Evolutionary conservation across 257 asterid genomes (phyloP), one percentile per base, ranked within the genome.

Genomic region (Craterostigma plantagineum): DNA sequence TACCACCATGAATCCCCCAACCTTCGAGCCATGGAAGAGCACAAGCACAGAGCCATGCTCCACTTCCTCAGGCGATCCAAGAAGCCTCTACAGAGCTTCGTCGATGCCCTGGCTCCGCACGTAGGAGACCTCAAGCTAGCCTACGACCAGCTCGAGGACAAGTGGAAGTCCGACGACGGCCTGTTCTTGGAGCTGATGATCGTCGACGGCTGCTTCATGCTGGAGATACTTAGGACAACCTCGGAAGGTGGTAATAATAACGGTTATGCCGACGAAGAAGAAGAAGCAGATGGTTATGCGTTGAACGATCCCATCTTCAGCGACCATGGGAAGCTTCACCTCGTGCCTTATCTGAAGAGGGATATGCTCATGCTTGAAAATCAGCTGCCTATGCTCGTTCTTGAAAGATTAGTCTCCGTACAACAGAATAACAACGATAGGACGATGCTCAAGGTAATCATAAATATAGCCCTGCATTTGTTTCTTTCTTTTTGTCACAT

Each of bases 221-320:
- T 48, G 30, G 52, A 48, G 12, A 10, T 48, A 13, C 30, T 48
- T 41, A 18, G 52, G 13, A 34, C 27, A 12, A 34, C 42, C 46
- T 6, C 46, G 9, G 1, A 14, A 8, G 1, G n/a, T 16, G 48
- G 30, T 6, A 14, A 14, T 1, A 7, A 42, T 2, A 15, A 6
- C 6, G 30, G 6, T 23, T 2, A 23, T 23, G 2, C 2, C 6
- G 11, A 4, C 15, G 13, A 8, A 10, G 16, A 4, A 0, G 1
- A 1, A 11, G 3, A 30, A 6, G 50, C 11, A 7, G 40, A 34
- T 14, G 63, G 17, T 4, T 59, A 64, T 12, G 60, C 52, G 14
- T 2, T 8, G 0, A 55, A 51, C n/a, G 71, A 64, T 54, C 66
- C 71, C 1, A 45, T 59, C 10, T 64, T 64, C 33, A 43, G 71